Percentiles rank a stretch among this genome's conserved stretches.
Conservation (phyloP, 345 rosid genomes). For the Pugionium cornutum region DNA sequence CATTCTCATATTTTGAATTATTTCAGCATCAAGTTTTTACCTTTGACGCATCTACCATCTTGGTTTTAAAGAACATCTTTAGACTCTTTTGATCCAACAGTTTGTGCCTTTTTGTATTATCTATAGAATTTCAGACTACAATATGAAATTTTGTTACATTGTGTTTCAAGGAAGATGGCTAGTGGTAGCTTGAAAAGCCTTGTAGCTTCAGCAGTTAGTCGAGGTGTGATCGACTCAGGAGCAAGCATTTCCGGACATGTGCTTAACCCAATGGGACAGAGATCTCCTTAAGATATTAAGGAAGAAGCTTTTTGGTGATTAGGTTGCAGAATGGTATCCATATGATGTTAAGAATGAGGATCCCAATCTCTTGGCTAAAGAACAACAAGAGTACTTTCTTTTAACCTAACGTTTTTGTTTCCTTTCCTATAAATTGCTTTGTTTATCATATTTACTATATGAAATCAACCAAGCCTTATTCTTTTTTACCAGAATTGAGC, state of each 20-base stretch:
- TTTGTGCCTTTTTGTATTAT: too few species aligned
- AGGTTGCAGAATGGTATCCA: conserved; percentile 83
- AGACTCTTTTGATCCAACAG: too few species aligned
- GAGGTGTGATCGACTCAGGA: conserved; percentile 68
- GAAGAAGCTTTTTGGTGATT: conserved; percentile 81
- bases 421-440: neutral
- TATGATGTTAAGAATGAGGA: conserved; percentile 72
- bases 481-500: neutral
- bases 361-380: conserved; percentile 58
- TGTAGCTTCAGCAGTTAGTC: conserved; percentile 52
- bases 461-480: neutral
- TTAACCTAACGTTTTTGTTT: neutral
- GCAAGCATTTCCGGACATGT: conserved; percentile 80
- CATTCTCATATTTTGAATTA: too few species aligned
- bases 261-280: conserved; percentile 70
- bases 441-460: neutral
- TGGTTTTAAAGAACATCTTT: neutral
- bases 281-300: conserved; percentile 76
- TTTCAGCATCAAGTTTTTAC: too few species aligned
- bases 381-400: conserved; percentile 56
- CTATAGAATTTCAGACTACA: neutral
- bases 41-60: neutral
- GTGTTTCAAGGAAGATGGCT: conserved; percentile 40
- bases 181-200: conserved; percentile 56
- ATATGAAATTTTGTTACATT: conserved; percentile 12